phyloP scores from a whole-genome alignment of 192 early-diverging fungal species.

The Lobosporangium transversale region DNA sequence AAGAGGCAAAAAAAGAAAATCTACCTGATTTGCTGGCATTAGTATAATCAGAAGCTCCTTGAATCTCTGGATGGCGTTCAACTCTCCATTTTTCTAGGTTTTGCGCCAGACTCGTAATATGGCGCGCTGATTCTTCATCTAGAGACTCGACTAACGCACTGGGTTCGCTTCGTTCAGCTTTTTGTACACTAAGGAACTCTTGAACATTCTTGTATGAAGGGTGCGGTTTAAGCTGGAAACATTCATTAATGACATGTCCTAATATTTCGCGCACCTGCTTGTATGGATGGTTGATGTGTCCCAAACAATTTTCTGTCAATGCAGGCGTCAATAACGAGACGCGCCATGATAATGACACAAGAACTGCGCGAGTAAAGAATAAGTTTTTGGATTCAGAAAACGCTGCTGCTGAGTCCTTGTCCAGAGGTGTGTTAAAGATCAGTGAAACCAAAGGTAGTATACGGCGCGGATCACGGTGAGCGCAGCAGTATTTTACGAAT shows the following conservation, averaged over 20 bases:
- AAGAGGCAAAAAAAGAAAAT: no score
- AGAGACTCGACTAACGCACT: slow-evolving; percentile 43
- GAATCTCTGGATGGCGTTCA: slow-evolving; percentile 49
- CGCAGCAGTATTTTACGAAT: slow-evolving; percentile 67
- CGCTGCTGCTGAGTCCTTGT: slow-evolving; percentile 82
- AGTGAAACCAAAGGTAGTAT: slow-evolving; percentile 76
- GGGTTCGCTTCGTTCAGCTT: not conserved
- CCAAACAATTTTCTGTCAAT: slow-evolving; percentile 56
- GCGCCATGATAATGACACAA: slow-evolving; percentile 79
- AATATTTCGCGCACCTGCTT: slow-evolving; percentile 88
- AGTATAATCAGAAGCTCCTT: slow-evolving; percentile 69
- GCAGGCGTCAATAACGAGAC: slow-evolving; percentile 60
- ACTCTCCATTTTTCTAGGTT: slow-evolving; percentile 52
- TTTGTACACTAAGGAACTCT: slow-evolving; percentile 40
- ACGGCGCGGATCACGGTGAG: slow-evolving; percentile 83
- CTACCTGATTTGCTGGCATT: slow-evolving; percentile 82
- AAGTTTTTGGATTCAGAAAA: slow-evolving; percentile 88
- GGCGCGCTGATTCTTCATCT: slow-evolving; percentile 37
- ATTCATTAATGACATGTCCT: slow-evolving; percentile 76
- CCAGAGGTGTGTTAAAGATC: slow-evolving; percentile 71
- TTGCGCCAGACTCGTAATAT: slow-evolving; percentile 39
- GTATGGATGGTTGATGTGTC: slow-evolving; percentile 81
- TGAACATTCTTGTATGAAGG: slow-evolving; percentile 64
- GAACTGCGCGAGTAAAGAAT: slow-evolving; percentile 67
- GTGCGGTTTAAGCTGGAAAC: slow-evolving; percentile 69